Base-by-base conservation (phyloP, 257 asterid species). In the Verbascum thapsus region DNA sequence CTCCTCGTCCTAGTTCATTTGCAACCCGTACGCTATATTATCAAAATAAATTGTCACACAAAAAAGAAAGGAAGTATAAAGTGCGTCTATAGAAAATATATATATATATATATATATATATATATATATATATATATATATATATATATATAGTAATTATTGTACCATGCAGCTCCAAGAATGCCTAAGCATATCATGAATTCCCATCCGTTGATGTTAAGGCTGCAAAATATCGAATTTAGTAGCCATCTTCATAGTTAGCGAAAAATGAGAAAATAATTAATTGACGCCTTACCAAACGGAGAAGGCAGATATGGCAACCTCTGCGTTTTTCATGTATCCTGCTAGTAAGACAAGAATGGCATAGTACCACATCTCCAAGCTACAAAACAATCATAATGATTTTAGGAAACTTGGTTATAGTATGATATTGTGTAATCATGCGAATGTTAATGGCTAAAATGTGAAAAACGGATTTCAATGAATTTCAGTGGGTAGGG, bases 1-100 rank as follows among this genome's bases (percentile, higher is more conserved):
- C 84, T 66, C 98, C 96, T 75, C 85, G 71, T 53, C 98, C 98
- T 1, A 91, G 85, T 69, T 88, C 98, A 53, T 91, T 91, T n/a
- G 98, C 95, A 68, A 88, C 78, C 10, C 98, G 90, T 8, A 86
- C 98, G 18, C 98, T 91, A 45, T 8, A 61, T 38, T 45, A 54
- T 50, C 39, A 44, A 63, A 53, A 19, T 40, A n/a, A 52, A 10
- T 43, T 7, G 18, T 66, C 63, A 42, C 22, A 53, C 2, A 40
- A 17, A 12, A 16, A 11, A 53, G 42, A 0, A 0, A 22, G 22
- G 12, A 58, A 16, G 48, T 10, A 20, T 34, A 63, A 42, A 18
- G 18, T 20, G 37, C 15, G 17, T 39, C 0, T 11, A 40, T 37
- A 17, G 13, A 47, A 20, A 20, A 2, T 3, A 30, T 16, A 57